phyloP scores from a whole-genome alignment of 2,329 filamentous ascomycete genomes.

The Aspergillus fumigatiaffinis region DNA sequence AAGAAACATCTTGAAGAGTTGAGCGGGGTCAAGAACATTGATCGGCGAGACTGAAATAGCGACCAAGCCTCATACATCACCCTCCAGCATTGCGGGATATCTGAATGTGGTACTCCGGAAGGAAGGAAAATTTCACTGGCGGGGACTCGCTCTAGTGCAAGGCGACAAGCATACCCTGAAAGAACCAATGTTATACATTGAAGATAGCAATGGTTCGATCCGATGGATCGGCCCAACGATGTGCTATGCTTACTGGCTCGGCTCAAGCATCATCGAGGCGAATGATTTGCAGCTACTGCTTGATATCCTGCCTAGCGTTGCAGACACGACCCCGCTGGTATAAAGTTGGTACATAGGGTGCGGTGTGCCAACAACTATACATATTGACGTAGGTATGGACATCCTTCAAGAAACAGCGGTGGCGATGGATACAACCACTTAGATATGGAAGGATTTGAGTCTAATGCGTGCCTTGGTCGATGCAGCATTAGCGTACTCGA shows the following conservation, averaged over 20 bases:
- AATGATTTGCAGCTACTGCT: constrained; percentile 11
- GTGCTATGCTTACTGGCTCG: neutral
- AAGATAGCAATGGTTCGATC: neutral
- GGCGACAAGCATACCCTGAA: neutral
- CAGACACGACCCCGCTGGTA: neutral
- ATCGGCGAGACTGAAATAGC: constrained; percentile 2
- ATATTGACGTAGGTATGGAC: neutral
- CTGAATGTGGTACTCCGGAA: neutral
- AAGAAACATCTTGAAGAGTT: neutral
- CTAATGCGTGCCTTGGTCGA: neutral
- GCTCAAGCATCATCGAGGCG: neutral
- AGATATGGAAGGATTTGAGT: neutral
- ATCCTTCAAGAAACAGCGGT: neutral
- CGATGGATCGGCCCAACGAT: neutral
- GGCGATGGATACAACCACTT: neutral
- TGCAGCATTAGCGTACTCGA: constrained; percentile 2
- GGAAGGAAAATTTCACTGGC: neutral
- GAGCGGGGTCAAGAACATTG: neutral
- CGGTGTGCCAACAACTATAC: neutral
- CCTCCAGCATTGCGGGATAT: constrained; percentile 16
- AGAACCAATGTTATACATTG: neutral
- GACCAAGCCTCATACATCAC: constrained; percentile 3
- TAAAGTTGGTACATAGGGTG: neutral
- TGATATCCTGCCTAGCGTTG: constrained; percentile 1
- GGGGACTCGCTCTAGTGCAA: neutral